phyloP scores from a whole-genome alignment of 2,329 filamentous ascomycete genomes.

The Calonectria honghensis region DNA sequence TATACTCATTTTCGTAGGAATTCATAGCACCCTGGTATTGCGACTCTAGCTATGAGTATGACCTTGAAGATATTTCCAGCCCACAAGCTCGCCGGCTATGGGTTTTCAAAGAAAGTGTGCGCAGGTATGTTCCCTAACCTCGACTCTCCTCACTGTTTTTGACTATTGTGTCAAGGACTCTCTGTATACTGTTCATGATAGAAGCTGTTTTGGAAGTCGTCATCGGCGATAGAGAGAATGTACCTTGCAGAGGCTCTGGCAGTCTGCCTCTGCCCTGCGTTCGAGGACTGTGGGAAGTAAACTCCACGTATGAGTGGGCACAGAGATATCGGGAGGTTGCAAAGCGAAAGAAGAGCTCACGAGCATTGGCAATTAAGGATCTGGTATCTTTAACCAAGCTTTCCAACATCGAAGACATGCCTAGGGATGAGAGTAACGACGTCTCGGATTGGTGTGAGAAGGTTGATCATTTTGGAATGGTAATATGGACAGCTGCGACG shows the following conservation, averaged over 20 bases:
- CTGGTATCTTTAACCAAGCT: background rate
- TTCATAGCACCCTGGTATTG: background rate
- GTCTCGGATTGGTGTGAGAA: slow-evolving; percentile 17
- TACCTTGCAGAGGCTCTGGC: slow-evolving; percentile 4
- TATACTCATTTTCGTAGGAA: background rate
- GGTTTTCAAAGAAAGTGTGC: slow-evolving; percentile 10
- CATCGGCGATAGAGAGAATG: background rate
- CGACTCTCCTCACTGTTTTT: too few species aligned
- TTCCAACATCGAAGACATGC: background rate
- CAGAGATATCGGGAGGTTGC: background rate
- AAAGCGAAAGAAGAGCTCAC: background rate
- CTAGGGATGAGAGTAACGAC: background rate
- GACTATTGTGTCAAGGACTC: background rate
- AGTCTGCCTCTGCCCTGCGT: slow-evolving; percentile 2
- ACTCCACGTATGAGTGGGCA: slow-evolving; percentile 2
- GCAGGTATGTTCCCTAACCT: background rate
- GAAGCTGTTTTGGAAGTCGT: slow-evolving; percentile 3
- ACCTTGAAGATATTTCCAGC: slow-evolving; percentile 13
- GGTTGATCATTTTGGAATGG: slow-evolving; percentile 6
- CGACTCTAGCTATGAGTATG: background rate
- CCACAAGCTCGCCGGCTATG: background rate
- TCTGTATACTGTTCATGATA: slow-evolving; percentile 5
- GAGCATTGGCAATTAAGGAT: background rate
- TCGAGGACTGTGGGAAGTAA: slow-evolving; percentile 10
- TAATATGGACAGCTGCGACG: slow-evolving; percentile 9